These are phyloP conservation scores for Gaeumannomyces tritici DNA, from an alignment of 2,329 filamentous ascomycete species.

Conservation along the genomic window DNA sequence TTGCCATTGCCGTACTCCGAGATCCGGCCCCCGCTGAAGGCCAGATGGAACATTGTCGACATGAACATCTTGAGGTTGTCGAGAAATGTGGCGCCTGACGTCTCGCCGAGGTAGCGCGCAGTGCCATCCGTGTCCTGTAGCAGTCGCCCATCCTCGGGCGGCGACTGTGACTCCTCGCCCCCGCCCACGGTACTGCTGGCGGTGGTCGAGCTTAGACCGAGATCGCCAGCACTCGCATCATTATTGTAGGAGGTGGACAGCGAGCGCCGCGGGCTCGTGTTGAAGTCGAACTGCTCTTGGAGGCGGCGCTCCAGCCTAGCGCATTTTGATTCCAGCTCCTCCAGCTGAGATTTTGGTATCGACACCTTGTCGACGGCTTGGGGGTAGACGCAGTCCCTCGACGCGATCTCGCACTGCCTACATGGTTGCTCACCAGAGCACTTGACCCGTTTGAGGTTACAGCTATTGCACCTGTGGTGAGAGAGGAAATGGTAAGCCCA, in stretches of 20 bases:
- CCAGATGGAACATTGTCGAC: conserved; percentile 25
- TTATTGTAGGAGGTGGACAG: not conserved
- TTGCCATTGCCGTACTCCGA: conserved; percentile 2
- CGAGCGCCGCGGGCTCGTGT: conserved; percentile 9
- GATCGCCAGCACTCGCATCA: not conserved
- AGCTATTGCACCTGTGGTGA: conserved; percentile 37
- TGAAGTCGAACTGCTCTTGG: conserved; percentile 21
- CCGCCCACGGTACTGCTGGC: not conserved
- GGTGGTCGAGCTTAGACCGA: not conserved
- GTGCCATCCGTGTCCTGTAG: conserved; percentile 34
- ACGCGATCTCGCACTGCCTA: conserved; percentile 29
- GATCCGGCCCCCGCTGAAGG: conserved; percentile 12
- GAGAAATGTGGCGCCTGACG: conserved; percentile 39
- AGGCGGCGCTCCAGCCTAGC: conserved; percentile 29
- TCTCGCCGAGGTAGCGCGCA: conserved; percentile 36
- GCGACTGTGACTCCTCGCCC: conserved; percentile 9
- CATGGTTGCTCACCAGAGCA: conserved; percentile 42
- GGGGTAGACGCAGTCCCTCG: conserved; percentile 38
- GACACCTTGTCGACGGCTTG: conserved; percentile 31
- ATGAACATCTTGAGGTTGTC: conserved; percentile 39
- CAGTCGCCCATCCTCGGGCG: conserved; percentile 26
- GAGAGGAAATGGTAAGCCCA: not conserved
- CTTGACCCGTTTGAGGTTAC: conserved; percentile 41
- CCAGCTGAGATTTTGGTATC: conserved; percentile 29
- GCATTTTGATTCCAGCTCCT: conserved; percentile 28